A percentile compares a stretch with the other conserved stretches of the same genome.
Evolutionary conservation across 805 yeast genomes (phyloP).

Genomic region (Candida ovalis): DNA sequence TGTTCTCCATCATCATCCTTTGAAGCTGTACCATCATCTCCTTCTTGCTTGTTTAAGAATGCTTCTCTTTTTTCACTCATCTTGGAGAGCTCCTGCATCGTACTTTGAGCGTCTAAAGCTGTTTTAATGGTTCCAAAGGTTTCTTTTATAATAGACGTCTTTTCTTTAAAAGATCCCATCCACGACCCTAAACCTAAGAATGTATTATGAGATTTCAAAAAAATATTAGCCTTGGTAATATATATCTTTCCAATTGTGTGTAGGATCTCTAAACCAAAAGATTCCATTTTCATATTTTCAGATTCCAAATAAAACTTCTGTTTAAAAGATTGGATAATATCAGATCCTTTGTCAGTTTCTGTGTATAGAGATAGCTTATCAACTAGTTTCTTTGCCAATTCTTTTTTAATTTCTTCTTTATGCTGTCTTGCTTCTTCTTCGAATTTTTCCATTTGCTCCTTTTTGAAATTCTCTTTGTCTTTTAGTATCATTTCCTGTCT

Average conservation of each 20-base stretch:
- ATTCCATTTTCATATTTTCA: slow-evolving; percentile 85
- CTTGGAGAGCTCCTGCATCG: slow-evolving; percentile 69
- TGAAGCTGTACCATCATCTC: slow-evolving; percentile 22
- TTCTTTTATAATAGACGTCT: slow-evolving; percentile 77
- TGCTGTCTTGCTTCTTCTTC: slow-evolving; percentile 73
- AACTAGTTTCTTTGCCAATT: slow-evolving; percentile 46
- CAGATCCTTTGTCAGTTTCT: slow-evolving; percentile 60
- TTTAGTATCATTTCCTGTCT: slow-evolving; percentile 26
- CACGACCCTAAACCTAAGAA: slow-evolving; percentile 86
- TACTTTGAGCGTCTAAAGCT: slow-evolving; percentile 82
- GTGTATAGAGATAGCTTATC: slow-evolving; percentile 41
- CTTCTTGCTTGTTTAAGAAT: slow-evolving; percentile 27
- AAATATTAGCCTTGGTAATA: slow-evolving; percentile 67
- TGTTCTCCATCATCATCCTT: slow-evolving; percentile 1
- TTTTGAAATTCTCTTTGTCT: slow-evolving; percentile 34
- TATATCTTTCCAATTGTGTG: slow-evolving; percentile 82
- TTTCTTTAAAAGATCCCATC: slow-evolving; percentile 75
- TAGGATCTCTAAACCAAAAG: slow-evolving; percentile 87
- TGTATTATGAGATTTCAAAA: slow-evolving; percentile 62
- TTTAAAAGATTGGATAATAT: slow-evolving; percentile 55
- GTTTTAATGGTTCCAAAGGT: slow-evolving; percentile 78
- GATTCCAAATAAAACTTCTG: slow-evolving; percentile 55
- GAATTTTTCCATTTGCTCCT: slow-evolving; percentile 55
- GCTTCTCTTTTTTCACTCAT: slow-evolving; percentile 53
- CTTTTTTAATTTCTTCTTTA: slow-evolving; percentile 51